Evolutionary conservation across 208 protist genomes (phyloP), one percentile per base, ranked within the genome.

Genomic region (Zelonia costaricensis): DNA sequence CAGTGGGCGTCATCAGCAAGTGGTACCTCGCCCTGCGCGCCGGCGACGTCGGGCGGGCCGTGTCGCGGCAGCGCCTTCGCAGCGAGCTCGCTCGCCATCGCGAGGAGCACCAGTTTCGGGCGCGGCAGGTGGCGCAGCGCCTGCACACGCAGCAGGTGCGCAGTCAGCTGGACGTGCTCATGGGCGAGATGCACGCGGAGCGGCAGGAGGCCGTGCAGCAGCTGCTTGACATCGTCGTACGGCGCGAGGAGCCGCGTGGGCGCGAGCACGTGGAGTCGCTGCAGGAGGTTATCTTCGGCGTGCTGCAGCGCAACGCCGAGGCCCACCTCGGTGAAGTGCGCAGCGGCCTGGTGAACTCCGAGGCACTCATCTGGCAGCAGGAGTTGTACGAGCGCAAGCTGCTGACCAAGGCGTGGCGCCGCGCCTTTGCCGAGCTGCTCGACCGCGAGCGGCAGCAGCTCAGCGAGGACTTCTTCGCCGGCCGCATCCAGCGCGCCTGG

Each of bases 361-460:
- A 78, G 38, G 66, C 74, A n/a, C 68, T 79, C 0, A 33, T 88
- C 13, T 76, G 65, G 65, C 74, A 82, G 49, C 43, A 78, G 27
- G 77, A 84, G 53, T 76, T 60, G 16, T 76, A 82, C 51, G 77
- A 76, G 61, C 69, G 77, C n/a, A 57, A 80, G 39, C 20, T 53
- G 23, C 53, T 82, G 18, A 51, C 30, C 46, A 48, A 60, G 33
- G 64, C 69, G 52, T 75, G 71, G 67, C 48, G 42, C 6, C 68
- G 46, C 31, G 57, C 4, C 1, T 74, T 76, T 46, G 67, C 68
- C 28, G 35, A 54, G 7, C 44, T 77, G 44, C 69, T 82, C 51
- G 56, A 76, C 52, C 64, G 62, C 4, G 74, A 74, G 42, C 74
- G 67, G 46, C 30, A 15, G 49, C 42, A 61, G 51, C 31, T 72